These are phyloP conservation scores for Dunaliella sp. DNA, from an alignment of 139 green algal genomes.

Conservation along the genomic window DNA sequence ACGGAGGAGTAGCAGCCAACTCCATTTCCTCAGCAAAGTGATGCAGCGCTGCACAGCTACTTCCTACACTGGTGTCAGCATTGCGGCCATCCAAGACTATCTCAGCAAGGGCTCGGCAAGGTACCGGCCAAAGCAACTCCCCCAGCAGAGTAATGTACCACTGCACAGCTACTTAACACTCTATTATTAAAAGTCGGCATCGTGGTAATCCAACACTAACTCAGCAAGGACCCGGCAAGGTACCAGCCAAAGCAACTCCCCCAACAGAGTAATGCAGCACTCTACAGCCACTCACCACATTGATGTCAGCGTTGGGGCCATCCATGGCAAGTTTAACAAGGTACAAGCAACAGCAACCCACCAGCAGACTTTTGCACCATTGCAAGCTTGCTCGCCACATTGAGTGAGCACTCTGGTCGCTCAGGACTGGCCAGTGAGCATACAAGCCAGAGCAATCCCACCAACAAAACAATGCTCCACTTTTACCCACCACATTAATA, in stretches of 20 bases:
- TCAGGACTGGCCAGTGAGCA: neutral
- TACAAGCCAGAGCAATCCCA: too few relatives aligned
- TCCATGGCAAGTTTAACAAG: conserved; percentile 41
- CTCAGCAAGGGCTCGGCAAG: neutral
- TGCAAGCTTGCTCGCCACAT: too few relatives aligned
- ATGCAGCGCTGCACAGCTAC: too few relatives aligned
- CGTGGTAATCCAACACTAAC: neutral
- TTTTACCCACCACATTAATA: conserved; percentile 46
- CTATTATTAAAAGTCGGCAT: neutral
- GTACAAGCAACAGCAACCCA: conserved; percentile 62
- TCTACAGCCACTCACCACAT: conserved; percentile 38
- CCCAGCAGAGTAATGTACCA: too few relatives aligned
- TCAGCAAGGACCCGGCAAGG: neutral
- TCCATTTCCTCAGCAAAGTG: too few relatives aligned
- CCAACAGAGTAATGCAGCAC: too few relatives aligned
- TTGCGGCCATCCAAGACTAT: neutral
- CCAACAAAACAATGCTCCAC: too few relatives aligned
- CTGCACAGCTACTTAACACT: too few relatives aligned
- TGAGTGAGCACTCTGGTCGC: neutral
- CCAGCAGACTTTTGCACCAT: too few relatives aligned
- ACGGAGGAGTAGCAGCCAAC: too few relatives aligned
- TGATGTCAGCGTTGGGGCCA: conserved; percentile 61
- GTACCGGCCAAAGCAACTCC: neutral
- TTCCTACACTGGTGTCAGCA: neutral
- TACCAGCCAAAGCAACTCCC: too few relatives aligned